A percentile compares a stretch with the other conserved stretches of the same genome.
These are phyloP conservation scores for Trametes meyenii DNA, from an alignment of 768 basidiomycete species.

Conservation along the genomic window DNA sequence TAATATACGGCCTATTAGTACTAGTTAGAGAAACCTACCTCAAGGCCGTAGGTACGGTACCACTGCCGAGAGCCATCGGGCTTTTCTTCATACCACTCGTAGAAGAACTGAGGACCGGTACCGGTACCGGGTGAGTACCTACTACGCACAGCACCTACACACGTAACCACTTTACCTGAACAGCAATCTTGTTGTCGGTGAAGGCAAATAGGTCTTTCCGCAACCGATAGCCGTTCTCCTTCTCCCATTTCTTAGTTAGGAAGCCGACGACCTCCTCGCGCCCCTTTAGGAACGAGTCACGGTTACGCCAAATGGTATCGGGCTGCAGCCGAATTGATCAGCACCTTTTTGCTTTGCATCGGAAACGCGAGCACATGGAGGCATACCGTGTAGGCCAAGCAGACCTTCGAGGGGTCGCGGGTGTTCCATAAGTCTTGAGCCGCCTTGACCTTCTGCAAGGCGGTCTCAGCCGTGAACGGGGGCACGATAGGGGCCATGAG, in stretches of 20 bases:
- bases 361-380: neutral
- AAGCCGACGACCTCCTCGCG: conserved; percentile 48
- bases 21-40: conserved; percentile 27
- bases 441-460: conserved; percentile 48
- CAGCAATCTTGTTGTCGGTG: conserved; percentile 55
- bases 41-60: conserved; percentile 52
- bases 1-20: neutral
- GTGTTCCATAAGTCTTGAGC: conserved; percentile 58
- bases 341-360: neutral
- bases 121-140: neutral
- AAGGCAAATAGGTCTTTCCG: conserved; percentile 60
- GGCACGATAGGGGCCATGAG: conserved; percentile 24
- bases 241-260: conserved; percentile 53
- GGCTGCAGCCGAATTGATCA: conserved; percentile 9
- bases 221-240: conserved; percentile 51
- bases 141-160: too few species aligned
- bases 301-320: conserved; percentile 59
- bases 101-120: conserved; percentile 37
- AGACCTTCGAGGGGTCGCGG: conserved; percentile 39
- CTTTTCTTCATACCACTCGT: conserved; percentile 51
- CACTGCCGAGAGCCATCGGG: conserved; percentile 40
- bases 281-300: conserved; percentile 51
- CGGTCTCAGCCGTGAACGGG: conserved; percentile 38
- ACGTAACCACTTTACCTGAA: conserved; percentile 40
- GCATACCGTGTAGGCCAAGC: conserved; percentile 50